A percentile compares a stretch with the other conserved stretches of the same genome.
Conservation (phyloP, 2,329 filamentous ascomycete species). For the Monilinia polystroma region DNA sequence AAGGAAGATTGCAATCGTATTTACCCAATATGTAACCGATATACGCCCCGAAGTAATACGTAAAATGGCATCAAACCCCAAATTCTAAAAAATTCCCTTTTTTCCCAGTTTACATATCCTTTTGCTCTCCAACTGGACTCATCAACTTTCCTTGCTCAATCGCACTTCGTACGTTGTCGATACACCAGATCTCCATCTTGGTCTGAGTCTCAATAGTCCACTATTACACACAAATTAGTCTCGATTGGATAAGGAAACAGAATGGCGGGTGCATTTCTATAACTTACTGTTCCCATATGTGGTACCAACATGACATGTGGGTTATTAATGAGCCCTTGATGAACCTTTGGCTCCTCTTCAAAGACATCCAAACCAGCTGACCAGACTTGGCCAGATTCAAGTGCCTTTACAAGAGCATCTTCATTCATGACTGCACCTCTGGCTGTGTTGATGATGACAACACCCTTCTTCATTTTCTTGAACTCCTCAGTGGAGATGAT, state of each 20-base stretch:
- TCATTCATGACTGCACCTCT: conserved; percentile 82
- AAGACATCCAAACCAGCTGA: conserved; percentile 78
- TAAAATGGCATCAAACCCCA: not conserved
- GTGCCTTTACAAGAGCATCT: conserved; percentile 70
- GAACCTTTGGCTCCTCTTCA: conserved; percentile 75
- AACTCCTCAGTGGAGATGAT: conserved; percentile 73
- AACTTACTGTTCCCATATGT: conserved; percentile 70
- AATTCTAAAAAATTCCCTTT: not conserved
- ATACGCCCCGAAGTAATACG: not conserved
- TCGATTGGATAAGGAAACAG: not conserved
- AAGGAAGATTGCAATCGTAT: not conserved
- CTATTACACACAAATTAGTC: conserved; percentile 8
- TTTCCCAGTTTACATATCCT: conserved; percentile 41
- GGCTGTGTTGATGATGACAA: conserved; percentile 79
- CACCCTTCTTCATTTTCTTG: conserved; percentile 71
- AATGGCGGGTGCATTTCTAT: not conserved
- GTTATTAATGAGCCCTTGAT: conserved; percentile 69
- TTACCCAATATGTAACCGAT: not conserved
- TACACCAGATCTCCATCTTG: conserved; percentile 74
- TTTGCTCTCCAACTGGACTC: conserved; percentile 73
- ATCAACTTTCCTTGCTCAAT: conserved; percentile 61
- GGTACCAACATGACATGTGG: conserved; percentile 72
- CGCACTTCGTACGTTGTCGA: conserved; percentile 66
- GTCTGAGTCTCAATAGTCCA: conserved; percentile 66
- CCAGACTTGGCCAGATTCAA: conserved; percentile 67